Evolutionary conservation across 2,329 filamentous ascomycete species (phyloP).

Genomic region (Lecanosticta acicola): DNA sequence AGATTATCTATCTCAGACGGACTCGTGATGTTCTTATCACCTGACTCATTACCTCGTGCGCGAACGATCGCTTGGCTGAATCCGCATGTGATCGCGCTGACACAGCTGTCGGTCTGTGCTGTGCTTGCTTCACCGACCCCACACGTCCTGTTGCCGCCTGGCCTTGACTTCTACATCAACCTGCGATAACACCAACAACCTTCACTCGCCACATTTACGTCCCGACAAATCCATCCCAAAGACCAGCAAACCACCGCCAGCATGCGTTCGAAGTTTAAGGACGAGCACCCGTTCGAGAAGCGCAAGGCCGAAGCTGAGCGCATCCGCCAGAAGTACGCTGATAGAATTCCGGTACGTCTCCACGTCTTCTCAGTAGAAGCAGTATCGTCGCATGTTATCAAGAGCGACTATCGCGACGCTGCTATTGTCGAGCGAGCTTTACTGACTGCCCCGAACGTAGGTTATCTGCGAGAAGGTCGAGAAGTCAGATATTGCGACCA

Average conservation of each 20-base stretch:
- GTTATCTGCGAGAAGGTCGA: conserved; percentile 99
- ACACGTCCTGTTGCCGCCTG: not conserved
- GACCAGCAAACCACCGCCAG: conserved; percentile 42
- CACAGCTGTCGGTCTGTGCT: not conserved
- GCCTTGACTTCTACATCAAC: conserved; percentile 8
- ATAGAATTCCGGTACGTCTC: conserved; percentile 86
- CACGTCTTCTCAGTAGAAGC: conserved; percentile 4
- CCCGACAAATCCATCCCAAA: not conserved
- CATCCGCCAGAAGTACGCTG: conserved; percentile 97
- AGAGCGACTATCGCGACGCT: not conserved
- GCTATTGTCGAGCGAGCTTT: not conserved
- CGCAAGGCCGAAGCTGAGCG: conserved; percentile 99
- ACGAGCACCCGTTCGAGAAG: conserved; percentile 99
- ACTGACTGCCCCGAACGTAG: conserved; percentile 43
- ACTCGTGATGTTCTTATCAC: not conserved
- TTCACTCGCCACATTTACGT: not conserved
- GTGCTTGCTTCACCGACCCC: not conserved
- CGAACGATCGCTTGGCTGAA: not conserved
- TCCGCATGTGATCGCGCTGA: not conserved
- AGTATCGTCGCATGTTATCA: not conserved
- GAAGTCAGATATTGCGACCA: conserved; percentile 97
- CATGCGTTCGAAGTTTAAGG: conserved; percentile 99
- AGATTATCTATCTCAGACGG: not conserved
- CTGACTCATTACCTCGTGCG: not conserved
- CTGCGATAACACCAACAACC: conserved; percentile 12